Percentiles rank a stretch among this genome's conserved stretches.
Conservation (phyloP, 306 rosid species). For the Gleditsia sinensis region DNA sequence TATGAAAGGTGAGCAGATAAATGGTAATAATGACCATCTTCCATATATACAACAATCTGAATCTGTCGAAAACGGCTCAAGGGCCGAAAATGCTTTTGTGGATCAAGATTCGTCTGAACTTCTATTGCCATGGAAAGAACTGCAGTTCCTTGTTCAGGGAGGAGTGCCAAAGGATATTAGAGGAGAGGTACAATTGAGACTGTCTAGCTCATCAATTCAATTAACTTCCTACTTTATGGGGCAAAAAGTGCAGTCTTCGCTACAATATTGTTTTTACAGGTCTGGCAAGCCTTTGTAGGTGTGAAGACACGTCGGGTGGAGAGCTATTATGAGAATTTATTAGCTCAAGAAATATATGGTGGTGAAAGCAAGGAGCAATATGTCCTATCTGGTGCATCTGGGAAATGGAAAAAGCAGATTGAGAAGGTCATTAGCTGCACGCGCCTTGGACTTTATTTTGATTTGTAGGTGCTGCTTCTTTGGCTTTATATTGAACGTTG, state of each 20-base stretch:
- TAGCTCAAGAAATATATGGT: conserved; percentile 58
- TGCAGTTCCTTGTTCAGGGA: conserved; percentile 83
- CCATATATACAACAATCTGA: conserved; percentile 50
- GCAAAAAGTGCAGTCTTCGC: conserved; percentile 38
- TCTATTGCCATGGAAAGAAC: conserved; percentile 69
- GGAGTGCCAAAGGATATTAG: conserved; percentile 92
- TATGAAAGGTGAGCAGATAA: conserved; percentile 43
- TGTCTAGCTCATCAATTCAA: conserved; percentile 31
- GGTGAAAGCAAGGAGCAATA: conserved; percentile 53
- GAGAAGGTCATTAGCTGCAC: conserved; percentile 99
- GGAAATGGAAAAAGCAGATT: conserved; percentile 94
- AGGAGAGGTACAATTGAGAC: conserved; percentile 73
- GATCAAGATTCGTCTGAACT: conserved; percentile 46
- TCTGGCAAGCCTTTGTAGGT: conserved; percentile 98
- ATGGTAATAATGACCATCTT: conserved; percentile 42
- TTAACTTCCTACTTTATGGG: conserved; percentile 32
- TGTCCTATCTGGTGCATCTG: conserved; percentile 52
- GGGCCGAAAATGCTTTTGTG: conserved; percentile 33
- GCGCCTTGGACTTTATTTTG: conserved; percentile 87
- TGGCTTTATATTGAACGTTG: conserved; percentile 56
- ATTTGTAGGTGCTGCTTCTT: conserved; percentile 90
- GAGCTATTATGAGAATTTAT: conserved; percentile 70
- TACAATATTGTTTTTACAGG: conserved; percentile 68
- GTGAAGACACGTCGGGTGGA: conserved; percentile 78
- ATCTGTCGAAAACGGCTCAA: conserved; percentile 32